phyloP scores from a whole-genome alignment of 1,139 yeast genomes.

The Diutina mesorugosa region DNA sequence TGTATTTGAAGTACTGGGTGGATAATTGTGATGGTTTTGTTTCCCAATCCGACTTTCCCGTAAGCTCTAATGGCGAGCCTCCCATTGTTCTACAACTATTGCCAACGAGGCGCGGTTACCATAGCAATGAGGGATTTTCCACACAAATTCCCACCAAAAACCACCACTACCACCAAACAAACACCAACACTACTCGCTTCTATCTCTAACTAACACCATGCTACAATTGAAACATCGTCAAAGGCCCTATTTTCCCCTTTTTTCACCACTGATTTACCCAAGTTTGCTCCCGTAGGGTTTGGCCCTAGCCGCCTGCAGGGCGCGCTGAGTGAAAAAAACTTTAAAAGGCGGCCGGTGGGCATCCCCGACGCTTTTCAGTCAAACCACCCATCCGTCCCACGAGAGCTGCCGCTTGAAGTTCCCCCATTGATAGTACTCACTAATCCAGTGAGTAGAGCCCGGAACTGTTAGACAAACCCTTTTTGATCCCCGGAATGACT shows the following conservation, averaged over 20 bases:
- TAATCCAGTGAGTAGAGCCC: slow-evolving; percentile 15
- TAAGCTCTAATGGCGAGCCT: too few relatives aligned
- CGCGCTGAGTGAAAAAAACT: not conserved
- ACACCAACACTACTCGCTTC: too few relatives aligned
- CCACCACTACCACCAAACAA: not conserved
- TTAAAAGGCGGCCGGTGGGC: not conserved
- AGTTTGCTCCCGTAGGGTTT: not conserved
- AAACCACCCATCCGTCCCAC: slow-evolving; percentile 8
- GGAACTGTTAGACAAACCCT: not conserved
- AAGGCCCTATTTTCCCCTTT: not conserved
- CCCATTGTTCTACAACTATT: not conserved
- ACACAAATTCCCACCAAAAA: not conserved
- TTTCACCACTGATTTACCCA: not conserved
- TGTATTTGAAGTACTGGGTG: too few relatives aligned
- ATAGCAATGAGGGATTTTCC: not conserved
- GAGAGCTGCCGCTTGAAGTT: slow-evolving; percentile 43
- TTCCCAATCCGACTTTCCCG: too few relatives aligned
- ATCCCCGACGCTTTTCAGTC: not conserved
- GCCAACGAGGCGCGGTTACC: not conserved
- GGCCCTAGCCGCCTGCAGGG: not conserved
- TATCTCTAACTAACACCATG: not conserved
- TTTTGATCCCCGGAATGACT: not conserved
- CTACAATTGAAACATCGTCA: too few relatives aligned
- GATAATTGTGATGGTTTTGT: too few relatives aligned
- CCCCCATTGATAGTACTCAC: slow-evolving; percentile 16